These are phyloP conservation scores for Pythium aristosporum DNA, from an alignment of 352 stramenopile species.

Conservation along the genomic window DNA sequence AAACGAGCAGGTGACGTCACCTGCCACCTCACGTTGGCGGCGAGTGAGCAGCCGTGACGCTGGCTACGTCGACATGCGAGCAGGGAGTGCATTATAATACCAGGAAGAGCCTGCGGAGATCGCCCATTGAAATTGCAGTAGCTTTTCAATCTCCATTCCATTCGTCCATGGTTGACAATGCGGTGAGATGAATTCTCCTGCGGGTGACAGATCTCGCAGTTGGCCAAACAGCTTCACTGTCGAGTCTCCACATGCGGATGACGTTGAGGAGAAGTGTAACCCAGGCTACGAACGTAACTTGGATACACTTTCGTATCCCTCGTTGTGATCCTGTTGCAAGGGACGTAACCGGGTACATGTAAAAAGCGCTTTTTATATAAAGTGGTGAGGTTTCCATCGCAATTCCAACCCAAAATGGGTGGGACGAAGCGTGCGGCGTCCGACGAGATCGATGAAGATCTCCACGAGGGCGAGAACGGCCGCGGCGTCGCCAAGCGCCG, in stretches of 20 bases:
- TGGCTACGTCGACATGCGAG: too few species aligned
- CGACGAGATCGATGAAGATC: slow-evolving; percentile 3
- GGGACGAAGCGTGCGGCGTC: slow-evolving; percentile 53
- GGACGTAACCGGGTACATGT: neutral
- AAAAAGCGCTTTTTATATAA: neutral
- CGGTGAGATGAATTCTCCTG: neutral
- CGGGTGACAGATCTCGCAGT: too few species aligned
- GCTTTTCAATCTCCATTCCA: too few species aligned
- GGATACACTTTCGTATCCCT: neutral
- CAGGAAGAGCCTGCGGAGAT: too few species aligned
- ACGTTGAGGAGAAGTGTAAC: neutral
- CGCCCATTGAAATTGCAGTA: too few species aligned
- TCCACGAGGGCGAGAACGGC: slow-evolving; percentile 22
- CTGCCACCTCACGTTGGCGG: too few species aligned
- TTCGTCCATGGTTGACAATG: neutral
- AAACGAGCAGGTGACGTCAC: slow-evolving; percentile 1
- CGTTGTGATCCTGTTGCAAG: neutral
- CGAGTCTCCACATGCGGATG: neutral
- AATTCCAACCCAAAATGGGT: neutral
- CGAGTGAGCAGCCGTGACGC: neutral
- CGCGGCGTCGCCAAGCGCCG: slow-evolving; percentile 49
- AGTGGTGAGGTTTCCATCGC: neutral
- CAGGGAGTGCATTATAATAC: too few species aligned
- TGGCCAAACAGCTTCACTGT: too few species aligned
- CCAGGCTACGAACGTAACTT: neutral